Percentiles rank a stretch among this genome's conserved stretches.
Conservation (phyloP, 2,329 filamentous ascomycete species). For the Anisogramma anomala region DNA sequence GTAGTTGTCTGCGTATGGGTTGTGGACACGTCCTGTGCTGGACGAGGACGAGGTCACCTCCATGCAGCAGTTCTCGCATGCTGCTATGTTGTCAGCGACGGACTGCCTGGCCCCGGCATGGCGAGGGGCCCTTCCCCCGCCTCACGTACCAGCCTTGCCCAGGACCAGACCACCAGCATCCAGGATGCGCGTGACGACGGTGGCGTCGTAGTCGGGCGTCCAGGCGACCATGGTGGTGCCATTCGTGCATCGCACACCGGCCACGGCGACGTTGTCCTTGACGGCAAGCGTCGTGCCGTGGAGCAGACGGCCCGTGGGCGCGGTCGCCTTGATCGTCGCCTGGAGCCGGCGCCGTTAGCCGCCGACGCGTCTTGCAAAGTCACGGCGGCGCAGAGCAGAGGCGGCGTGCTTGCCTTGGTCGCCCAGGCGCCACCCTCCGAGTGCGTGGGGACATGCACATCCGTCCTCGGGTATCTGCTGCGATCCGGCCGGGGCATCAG, state of each 20-base stretch:
- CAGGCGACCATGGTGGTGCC: conserved; percentile 16
- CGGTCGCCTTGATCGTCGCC: conserved; percentile 2
- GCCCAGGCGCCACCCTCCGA: conserved; percentile 5
- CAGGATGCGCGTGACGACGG: conserved; percentile 18
- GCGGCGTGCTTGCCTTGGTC: conserved; percentile 1
- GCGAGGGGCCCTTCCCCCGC: background rate
- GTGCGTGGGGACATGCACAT: conserved; percentile 4
- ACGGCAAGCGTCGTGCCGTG: conserved; percentile 14
- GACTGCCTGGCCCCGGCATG: no score
- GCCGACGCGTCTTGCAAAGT: no score
- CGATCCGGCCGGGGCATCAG: conserved; percentile 9
- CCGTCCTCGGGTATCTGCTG: conserved; percentile 3
- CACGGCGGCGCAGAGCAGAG: no score
- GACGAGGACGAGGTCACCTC: conserved; percentile 21
- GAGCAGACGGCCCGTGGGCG: conserved; percentile 2
- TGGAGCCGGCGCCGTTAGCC: no score
- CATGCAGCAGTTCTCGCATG: conserved; percentile 23
- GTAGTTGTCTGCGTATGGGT: conserved; percentile 18
- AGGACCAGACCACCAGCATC: conserved; percentile 19
- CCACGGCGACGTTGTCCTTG: conserved; percentile 23
- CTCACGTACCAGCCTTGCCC: conserved; percentile 14
- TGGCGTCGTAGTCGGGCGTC: conserved; percentile 17
- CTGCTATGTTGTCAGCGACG: conserved; percentile 10
- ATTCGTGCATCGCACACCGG: conserved; percentile 19
- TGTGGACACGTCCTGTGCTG: conserved; percentile 21